Conservation (phyloP, 805 yeast species). For the Saccharomyces kudriavzevii region DNA sequence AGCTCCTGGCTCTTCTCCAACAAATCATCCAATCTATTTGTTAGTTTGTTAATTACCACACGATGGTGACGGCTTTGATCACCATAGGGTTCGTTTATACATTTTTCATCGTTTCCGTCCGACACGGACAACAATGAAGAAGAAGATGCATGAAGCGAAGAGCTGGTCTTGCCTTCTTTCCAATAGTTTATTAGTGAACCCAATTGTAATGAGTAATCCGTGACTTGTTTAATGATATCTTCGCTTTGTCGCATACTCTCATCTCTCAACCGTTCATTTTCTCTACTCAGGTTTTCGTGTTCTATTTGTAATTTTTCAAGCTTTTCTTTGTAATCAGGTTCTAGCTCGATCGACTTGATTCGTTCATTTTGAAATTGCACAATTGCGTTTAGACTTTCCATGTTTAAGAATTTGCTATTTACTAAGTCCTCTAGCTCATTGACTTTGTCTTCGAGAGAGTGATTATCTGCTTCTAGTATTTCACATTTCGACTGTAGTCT, state of each 20-base stretch:
- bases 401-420: conserved; percentile 43
- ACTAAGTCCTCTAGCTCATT: conserved; percentile 45
- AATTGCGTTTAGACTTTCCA: conserved; percentile 45
- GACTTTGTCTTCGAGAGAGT: conserved; percentile 34
- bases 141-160: neutral
- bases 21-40: conserved; percentile 49
- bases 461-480: conserved; percentile 39
- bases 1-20: conserved; percentile 40
- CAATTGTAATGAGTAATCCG: conserved; percentile 23
- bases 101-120: conserved; percentile 7
- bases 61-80: conserved; percentile 14
- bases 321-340: conserved; percentile 39
- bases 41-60: conserved; percentile 36
- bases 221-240: conserved; percentile 27
- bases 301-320: conserved; percentile 41
- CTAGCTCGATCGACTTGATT: conserved; percentile 37
- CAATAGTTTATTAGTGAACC: conserved; percentile 24
- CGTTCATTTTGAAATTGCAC: conserved; percentile 46
- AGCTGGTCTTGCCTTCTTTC: conserved; percentile 10
- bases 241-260: conserved; percentile 29
- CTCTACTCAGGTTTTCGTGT: conserved; percentile 37
- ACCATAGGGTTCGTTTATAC: conserved; percentile 4
- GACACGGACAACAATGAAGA: neutral
- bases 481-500: conserved; percentile 15
- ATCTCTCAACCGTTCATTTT: conserved; percentile 36